Evolutionary conservation across 2,329 filamentous ascomycete genomes (phyloP).

Genomic region (Neurospora crassa): DNA sequence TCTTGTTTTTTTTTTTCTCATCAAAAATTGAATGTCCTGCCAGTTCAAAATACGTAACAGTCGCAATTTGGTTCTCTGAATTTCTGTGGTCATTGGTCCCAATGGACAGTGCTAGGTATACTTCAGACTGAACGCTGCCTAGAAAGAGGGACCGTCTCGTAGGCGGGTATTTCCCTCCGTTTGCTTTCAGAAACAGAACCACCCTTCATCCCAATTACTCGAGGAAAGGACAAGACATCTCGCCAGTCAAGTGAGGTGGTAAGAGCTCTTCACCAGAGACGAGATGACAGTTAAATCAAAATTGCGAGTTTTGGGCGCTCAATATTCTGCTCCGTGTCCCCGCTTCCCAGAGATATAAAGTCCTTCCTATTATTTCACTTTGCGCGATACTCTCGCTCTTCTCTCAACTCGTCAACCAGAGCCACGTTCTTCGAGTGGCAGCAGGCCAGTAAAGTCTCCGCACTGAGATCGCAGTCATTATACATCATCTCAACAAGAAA

Average conservation of each 20-base stretch:
- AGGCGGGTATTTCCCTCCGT: neutral
- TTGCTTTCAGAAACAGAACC: rapidly evolving
- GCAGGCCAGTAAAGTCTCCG: neutral
- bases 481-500: neutral
- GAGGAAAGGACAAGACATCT: neutral
- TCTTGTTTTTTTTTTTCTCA: neutral
- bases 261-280: neutral
- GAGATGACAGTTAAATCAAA: neutral
- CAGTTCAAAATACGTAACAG: neutral
- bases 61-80: neutral
- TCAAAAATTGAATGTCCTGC: neutral
- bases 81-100: neutral
- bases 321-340: neutral
- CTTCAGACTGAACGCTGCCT: neutral
- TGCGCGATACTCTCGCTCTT: neutral
- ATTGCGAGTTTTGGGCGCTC: neutral
- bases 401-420: neutral
- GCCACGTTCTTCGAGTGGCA: neutral
- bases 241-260: neutral
- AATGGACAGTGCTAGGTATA: neutral
- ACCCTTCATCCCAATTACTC: neutral
- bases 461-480: neutral
- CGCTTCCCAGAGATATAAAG: neutral
- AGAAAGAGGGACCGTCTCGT: neutral
- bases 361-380: rapidly evolving